Conservation (phyloP, 1,139 yeast genomes). For the Hemisphaericaspora xylofermentans region DNA sequence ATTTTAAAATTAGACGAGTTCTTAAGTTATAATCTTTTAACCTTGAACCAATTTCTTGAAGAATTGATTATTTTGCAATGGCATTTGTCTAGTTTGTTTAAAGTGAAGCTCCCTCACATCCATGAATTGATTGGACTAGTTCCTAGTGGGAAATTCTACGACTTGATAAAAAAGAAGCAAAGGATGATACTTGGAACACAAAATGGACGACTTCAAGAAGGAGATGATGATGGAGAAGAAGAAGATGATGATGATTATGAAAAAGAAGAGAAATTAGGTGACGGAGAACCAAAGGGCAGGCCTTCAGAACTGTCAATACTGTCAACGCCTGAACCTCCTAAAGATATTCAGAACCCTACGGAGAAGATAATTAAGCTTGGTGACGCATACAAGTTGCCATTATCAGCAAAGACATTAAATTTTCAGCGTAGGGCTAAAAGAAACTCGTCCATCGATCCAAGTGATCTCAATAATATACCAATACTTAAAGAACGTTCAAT, state of each 20-base stretch:
- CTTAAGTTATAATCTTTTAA: constrained; percentile 28
- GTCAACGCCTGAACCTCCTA: constrained; percentile 3
- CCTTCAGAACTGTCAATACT: neutral
- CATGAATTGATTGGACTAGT: constrained; percentile 27
- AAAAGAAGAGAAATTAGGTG: constrained; percentile 16
- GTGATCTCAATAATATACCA: constrained; percentile 14
- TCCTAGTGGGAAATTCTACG: constrained; percentile 37
- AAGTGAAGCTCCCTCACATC: constrained; percentile 34
- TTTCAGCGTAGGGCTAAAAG: constrained; percentile 29
- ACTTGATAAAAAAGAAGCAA: constrained; percentile 38
- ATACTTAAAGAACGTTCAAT: constrained; percentile 11
- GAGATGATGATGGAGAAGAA: constrained; percentile 14
- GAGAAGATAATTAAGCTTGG: constrained; percentile 40
- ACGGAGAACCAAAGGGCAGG: constrained; percentile 6
- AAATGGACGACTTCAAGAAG: too few relatives aligned
- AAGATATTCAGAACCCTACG: constrained; percentile 13
- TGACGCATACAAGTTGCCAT: constrained; percentile 36
- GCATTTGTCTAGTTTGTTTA: constrained; percentile 27
- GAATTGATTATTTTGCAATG: constrained; percentile 36
- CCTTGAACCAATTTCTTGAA: constrained; percentile 42
- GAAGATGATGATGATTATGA: constrained; percentile 17
- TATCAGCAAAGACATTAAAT: constrained; percentile 44
- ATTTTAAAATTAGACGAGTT: constrained; percentile 30
- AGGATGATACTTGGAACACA: constrained; percentile 25
- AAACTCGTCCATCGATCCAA: constrained; percentile 12